Conservation (phyloP, 306 rosid species). For the Argentina anserina region DNA sequence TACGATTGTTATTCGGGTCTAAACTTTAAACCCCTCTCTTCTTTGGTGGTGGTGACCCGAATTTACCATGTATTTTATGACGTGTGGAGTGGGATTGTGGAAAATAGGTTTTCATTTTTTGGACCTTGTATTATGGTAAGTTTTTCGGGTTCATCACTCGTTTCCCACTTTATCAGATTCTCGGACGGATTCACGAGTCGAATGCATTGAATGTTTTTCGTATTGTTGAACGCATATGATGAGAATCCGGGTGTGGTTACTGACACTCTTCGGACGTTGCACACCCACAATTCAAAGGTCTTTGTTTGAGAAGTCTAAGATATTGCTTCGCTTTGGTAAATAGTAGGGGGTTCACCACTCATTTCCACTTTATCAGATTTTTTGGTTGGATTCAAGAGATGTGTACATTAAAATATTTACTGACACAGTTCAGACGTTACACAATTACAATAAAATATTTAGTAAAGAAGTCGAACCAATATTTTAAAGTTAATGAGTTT, state of each 20-base stretch:
- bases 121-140: not conserved
- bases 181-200: not conserved
- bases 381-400: not conserved
- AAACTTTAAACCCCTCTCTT: too few relatives aligned
- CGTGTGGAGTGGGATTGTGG: not conserved
- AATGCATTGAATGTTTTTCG: not conserved
- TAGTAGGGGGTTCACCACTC: too few relatives aligned
- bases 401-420: too few relatives aligned
- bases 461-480: too few relatives aligned
- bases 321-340: too few relatives aligned
- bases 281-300: too few relatives aligned
- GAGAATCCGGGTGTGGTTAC: not conserved
- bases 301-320: too few relatives aligned
- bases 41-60: not conserved
- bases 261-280: not conserved
- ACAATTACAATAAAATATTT: not conserved
- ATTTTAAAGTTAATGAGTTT: too few relatives aligned
- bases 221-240: not conserved
- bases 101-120: too few relatives aligned
- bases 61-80: not conserved
- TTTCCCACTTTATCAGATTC: not conserved
- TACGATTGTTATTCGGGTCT: not conserved
- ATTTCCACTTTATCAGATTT: not conserved
- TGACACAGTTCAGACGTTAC: too few relatives aligned
- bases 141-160: not conserved